phyloP scores from a whole-genome alignment of 106 monocot genomes.

The Triglochin maritima region DNA sequence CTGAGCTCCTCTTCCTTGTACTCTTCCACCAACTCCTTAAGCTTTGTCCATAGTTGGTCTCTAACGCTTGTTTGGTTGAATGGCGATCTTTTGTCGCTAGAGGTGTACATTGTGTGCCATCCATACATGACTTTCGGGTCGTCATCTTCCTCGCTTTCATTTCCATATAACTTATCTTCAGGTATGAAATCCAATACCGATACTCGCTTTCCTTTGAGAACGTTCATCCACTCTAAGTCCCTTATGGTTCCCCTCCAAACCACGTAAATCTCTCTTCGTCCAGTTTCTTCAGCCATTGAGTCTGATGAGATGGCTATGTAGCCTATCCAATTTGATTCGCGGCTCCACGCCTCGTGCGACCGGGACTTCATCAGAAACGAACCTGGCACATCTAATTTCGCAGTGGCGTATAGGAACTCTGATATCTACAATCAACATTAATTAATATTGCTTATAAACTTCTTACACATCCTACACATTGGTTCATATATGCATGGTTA shows the following conservation, averaged over 20 bases:
- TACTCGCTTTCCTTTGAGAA: background rate
- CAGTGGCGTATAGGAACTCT: constrained; percentile 77
- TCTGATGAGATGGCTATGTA: constrained; percentile 20
- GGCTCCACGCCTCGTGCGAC: constrained; percentile 30
- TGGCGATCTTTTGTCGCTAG: constrained; percentile 14
- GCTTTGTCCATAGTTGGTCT: constrained; percentile 12
- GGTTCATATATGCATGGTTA: no score
- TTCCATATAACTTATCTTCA: constrained; percentile 1
- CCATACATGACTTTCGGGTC: constrained; percentile 14
- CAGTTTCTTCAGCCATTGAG: constrained; percentile 3
- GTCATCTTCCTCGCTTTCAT: background rate
- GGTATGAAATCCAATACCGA: background rate
- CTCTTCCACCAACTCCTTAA: background rate
- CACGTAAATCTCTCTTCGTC: constrained; percentile 18
- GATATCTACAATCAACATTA: no score
- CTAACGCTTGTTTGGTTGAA: constrained; percentile 22
- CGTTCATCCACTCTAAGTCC: background rate
- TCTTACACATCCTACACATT: no score
- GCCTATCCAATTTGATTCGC: constrained; percentile 18
- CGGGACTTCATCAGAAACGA: constrained; percentile 34
- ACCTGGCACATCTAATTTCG: constrained; percentile 50
- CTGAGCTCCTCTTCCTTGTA: constrained; percentile 4
- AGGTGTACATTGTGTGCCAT: constrained; percentile 23
- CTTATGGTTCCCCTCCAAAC: constrained; percentile 21
- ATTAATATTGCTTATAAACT: no score